Conservation (phyloP, 164 flowering plant genomes). For the Paratinospora sagittata region DNA sequence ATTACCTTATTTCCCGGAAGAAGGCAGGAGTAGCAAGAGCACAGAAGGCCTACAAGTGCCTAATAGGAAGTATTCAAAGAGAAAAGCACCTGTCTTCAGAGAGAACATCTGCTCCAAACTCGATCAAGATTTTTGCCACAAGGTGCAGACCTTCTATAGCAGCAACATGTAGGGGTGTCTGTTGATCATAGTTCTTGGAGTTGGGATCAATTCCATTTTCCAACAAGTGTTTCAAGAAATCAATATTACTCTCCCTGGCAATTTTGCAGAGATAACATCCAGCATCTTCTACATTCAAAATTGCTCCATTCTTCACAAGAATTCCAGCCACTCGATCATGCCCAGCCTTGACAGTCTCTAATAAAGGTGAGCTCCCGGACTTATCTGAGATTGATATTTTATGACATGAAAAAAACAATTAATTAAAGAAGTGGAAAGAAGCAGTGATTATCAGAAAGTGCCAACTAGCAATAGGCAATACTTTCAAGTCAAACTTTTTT, state of each 20-base stretch:
- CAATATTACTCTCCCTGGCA: conserved; percentile 8
- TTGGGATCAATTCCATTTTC: conserved; percentile 49
- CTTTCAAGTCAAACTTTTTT: too few species aligned
- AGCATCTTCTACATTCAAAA: conserved; percentile 28
- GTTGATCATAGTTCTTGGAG: conserved; percentile 44
- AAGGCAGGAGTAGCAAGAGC: too few species aligned
- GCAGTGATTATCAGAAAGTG: too few species aligned
- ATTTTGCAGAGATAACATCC: conserved; percentile 45
- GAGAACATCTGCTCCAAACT: conserved; percentile 48
- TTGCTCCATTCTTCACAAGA: too few species aligned
- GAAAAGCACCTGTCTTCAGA: conserved; percentile 24
- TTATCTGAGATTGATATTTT: conserved; percentile 8
- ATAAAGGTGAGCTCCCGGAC: conserved; percentile 51
- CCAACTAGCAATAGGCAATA: too few species aligned
- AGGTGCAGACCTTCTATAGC: conserved; percentile 36
- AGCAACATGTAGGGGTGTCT: conserved; percentile 63
- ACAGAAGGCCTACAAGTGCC: too few species aligned
- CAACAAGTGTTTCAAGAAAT: conserved; percentile 19
- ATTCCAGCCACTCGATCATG: conserved; percentile 9
- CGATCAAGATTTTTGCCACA: conserved; percentile 35
- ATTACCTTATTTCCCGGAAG: too few species aligned
- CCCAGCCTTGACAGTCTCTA: conserved; percentile 58
- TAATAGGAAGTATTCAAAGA: too few species aligned
- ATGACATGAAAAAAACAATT: too few species aligned
- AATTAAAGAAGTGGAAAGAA: too few species aligned